Conservation (phyloP, 129 eudicot genomes). For the Mikania micrantha region DNA sequence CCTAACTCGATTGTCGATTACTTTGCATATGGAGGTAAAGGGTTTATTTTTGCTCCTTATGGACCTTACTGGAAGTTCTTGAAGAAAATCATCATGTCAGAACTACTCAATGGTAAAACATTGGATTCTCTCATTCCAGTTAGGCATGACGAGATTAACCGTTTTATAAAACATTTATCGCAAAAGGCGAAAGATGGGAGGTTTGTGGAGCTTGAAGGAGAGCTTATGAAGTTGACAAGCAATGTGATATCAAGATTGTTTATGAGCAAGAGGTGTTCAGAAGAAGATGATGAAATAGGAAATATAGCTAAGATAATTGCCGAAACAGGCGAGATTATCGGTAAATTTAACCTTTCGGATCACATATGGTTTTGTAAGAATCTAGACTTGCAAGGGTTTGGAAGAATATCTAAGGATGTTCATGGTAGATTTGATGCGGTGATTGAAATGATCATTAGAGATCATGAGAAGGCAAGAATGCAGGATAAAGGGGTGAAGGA, state of each 20-base stretch:
- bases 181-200: neutral
- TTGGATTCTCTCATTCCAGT: slow-evolving; percentile 17
- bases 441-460: slow-evolving; percentile 24
- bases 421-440: slow-evolving; percentile 18
- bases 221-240: slow-evolving; percentile 29
- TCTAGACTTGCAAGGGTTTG: slow-evolving; percentile 30
- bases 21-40: neutral
- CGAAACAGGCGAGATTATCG: slow-evolving; percentile 11
- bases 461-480: slow-evolving; percentile 21
- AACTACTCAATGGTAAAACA: slow-evolving; percentile 24
- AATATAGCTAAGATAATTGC: slow-evolving; percentile 15
- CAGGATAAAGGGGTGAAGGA: slow-evolving; percentile 16
- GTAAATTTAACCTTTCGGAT: slow-evolving; percentile 17
- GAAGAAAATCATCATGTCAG: slow-evolving; percentile 33
- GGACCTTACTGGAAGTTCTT: slow-evolving; percentile 34
- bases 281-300: slow-evolving; percentile 7
- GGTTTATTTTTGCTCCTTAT: slow-evolving; percentile 14
- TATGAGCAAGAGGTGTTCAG: slow-evolving; percentile 34
- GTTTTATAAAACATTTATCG: slow-evolving; percentile 10
- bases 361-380: slow-evolving; percentile 23
- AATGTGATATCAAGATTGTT: slow-evolving; percentile 34
- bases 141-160: slow-evolving; percentile 17
- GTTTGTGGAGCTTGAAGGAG: slow-evolving; percentile 22
- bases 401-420: slow-evolving; percentile 10
- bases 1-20: slow-evolving; percentile 2